Base-by-base conservation (phyloP, 2,329 filamentous ascomycete genomes). In the Colletotrichum theobromicola region DNA sequence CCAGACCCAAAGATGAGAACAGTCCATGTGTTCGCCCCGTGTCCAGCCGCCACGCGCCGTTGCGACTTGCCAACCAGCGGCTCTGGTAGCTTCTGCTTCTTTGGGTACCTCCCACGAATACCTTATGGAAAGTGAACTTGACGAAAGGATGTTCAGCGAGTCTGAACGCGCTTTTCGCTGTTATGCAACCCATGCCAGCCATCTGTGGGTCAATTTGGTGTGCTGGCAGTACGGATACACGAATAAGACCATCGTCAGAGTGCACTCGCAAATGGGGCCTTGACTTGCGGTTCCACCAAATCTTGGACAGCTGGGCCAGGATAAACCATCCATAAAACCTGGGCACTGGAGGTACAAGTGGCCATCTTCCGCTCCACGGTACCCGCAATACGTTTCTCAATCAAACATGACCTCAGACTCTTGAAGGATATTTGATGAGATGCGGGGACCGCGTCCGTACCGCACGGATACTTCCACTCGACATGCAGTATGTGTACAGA, bases 331-430 rank as follows among this genome's bases (percentile, higher is more conserved):
- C 42, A 50, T n/a, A 21, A 12, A 18, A 50, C 42, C 42, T 50
- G 12, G 42, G 42, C 42, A 50, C 42, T 50, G 42, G 42, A 50
- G 10, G 42, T n/a, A 50, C 13, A 57, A 24, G 65, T 67, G 65
- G 65, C 12, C n/a, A 21, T 21, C 7, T 42, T 18, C 8, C 32
- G 16, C 55, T 8, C 35, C 26, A 21, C 34, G 28, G 18, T 67
- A 35, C 63, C 69, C 63, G 53, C 55, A 72, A 42, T 53, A 67
- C 63, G 63, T 72, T 67, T 67, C 28, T 55, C 69, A 53, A 16
- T 12, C 50, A 67, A 64, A 30, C 37, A 32, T 46, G 34, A 37
- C 34, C 15, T 64, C 3, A 26, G 30, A 32, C 60, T 62, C 10
- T 21, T 32, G 60, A 66, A 16, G 28, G 58, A 34, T 30, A n/a